Percentiles rank a stretch among this genome's conserved stretches.
These are phyloP conservation scores for Acer campestre DNA, from an alignment of 345 rosid genomes.

Conservation along the genomic window DNA sequence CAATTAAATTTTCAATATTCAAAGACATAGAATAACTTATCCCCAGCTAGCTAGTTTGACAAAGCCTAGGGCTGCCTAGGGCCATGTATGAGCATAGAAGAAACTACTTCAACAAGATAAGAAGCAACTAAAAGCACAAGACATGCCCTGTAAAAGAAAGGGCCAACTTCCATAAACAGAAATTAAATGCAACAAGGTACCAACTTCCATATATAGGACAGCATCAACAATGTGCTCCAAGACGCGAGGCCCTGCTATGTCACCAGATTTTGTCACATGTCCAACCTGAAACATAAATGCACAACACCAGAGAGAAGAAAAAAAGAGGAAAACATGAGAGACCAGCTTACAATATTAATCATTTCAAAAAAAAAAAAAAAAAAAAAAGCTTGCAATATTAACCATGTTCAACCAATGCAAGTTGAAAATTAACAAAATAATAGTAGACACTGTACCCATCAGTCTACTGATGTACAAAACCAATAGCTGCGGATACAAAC, in stretches of 20 bases:
- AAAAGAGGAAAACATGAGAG: conserved; percentile 6
- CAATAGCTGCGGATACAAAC: neutral
- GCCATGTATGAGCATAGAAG: conserved; percentile 1
- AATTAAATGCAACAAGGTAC: conserved; percentile 36
- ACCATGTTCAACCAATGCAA: neutral
- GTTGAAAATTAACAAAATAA: conserved; percentile 1
- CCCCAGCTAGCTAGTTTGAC: neutral
- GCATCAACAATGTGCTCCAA: conserved; percentile 99
- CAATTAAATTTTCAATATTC: neutral
- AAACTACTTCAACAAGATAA: neutral
- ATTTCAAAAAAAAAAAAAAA: neutral
- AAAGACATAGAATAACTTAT: neutral
- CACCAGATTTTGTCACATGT: conserved; percentile 91
- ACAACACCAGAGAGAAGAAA: conserved; percentile 4
- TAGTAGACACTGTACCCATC: neutral
- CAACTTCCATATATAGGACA: conserved; percentile 89
- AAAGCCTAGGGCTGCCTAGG: neutral
- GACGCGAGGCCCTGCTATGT: conserved; percentile 96
- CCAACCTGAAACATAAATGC: conserved; percentile 60
- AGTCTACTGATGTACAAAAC: neutral
- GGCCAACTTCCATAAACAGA: conserved; percentile 24
- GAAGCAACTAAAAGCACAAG: neutral
- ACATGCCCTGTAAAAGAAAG: neutral
- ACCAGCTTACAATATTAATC: conserved; percentile 5
- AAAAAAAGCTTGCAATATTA: neutral